Conservation (phyloP, 345 rosid genomes). For the Toxicodendron radicans region DNA sequence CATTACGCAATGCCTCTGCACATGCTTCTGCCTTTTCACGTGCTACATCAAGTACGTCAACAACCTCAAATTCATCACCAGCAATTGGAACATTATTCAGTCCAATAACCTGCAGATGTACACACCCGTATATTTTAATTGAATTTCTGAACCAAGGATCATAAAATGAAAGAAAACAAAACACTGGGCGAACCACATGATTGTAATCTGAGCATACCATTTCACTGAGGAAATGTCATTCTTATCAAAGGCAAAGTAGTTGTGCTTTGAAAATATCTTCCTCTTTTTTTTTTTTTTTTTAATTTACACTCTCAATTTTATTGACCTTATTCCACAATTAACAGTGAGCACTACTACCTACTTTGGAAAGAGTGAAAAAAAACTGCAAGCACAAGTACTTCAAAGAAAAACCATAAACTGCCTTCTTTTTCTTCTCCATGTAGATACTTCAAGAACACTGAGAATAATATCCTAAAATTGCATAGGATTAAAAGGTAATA, state of each 20-base stretch:
- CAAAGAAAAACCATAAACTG: neutral
- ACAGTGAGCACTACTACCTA: neutral
- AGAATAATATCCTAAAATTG: neutral
- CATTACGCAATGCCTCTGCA: slow-evolving; percentile 66
- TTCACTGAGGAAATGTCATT: neutral
- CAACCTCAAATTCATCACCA: slow-evolving; percentile 94
- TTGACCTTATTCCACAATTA: neutral
- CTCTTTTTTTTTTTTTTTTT: neutral
- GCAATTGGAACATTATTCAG: slow-evolving; percentile 80
- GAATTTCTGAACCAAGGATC: slow-evolving; percentile 3
- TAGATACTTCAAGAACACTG: neutral
- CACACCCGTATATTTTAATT: slow-evolving; percentile 14
- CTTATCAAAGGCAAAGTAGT: neutral
- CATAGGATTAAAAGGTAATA: neutral
- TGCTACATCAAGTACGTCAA: slow-evolving; percentile 77
- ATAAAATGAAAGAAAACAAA: neutral
- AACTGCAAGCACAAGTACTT: neutral
- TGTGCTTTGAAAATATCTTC: neutral
- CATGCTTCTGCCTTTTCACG: slow-evolving; percentile 82
- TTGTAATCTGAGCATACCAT: neutral
- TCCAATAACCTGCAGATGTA: slow-evolving; percentile 73
- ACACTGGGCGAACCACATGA: neutral
- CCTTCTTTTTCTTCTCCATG: neutral
- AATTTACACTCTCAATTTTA: neutral
- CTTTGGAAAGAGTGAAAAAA: neutral